Percentiles rank a stretch among this genome's conserved stretches.
These are phyloP conservation scores for Magnusiomyces paraingens DNA, from an alignment of 1,139 yeast genomes.

Conservation along the genomic window DNA sequence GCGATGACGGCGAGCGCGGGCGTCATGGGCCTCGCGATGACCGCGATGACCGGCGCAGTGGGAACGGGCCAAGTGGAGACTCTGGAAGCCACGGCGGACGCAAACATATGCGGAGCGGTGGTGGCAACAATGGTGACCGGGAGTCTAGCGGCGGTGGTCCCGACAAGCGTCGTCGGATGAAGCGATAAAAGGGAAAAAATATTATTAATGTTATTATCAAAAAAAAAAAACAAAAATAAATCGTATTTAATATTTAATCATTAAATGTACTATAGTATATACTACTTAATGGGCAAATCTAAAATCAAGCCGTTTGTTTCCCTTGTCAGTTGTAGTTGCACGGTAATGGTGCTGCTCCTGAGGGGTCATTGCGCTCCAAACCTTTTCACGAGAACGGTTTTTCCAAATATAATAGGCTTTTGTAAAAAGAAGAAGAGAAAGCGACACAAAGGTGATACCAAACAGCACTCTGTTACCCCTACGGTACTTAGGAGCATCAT, in stretches of 20 bases:
- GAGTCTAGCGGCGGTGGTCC: no score
- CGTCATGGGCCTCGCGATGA: neutral
- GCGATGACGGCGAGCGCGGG: no score
- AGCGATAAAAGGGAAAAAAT: no score
- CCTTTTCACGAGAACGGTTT: conserved; percentile 40
- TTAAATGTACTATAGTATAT: no score
- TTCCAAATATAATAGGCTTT: conserved; percentile 40
- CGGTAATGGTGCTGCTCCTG: conserved; percentile 46
- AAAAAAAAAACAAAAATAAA: no score
- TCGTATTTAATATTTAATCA: no score
- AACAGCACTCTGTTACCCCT: conserved; percentile 46
- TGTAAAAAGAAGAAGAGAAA: conserved; percentile 20
- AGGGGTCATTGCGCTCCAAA: conserved; percentile 44
- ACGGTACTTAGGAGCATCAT: conserved; percentile 52
- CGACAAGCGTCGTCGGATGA: no score
- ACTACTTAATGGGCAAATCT: conserved; percentile 30
- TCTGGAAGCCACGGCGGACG: conserved; percentile 50
- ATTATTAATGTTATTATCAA: no score
- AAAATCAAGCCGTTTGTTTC: conserved; percentile 53
- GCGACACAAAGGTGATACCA: conserved; percentile 33
- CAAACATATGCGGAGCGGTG: conserved; percentile 42
- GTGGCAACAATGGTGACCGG: no score
- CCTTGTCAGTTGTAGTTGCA: conserved; percentile 41
- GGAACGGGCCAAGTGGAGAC: neutral
- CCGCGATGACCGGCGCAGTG: neutral